phyloP scores from a whole-genome alignment of 805 yeast species.

The Saturnispora saitoi region DNA sequence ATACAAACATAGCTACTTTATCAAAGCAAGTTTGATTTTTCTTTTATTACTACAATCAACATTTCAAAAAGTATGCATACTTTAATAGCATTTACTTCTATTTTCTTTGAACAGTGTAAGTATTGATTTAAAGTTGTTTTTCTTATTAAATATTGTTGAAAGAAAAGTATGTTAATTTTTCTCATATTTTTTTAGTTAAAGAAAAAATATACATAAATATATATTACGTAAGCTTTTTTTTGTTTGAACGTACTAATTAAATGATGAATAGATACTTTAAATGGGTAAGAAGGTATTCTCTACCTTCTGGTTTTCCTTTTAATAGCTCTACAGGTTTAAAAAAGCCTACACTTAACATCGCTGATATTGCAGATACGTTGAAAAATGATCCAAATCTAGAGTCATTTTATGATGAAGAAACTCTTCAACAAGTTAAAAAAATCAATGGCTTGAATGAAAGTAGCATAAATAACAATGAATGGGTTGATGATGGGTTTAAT shows the following conservation, averaged over 20 bases:
- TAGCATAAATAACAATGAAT: neutral
- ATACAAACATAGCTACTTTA: too few species aligned
- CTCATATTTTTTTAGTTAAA: too few species aligned
- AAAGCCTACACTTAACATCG: neutral
- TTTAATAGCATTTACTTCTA: too few species aligned
- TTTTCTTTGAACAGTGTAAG: too few species aligned
- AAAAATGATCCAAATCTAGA: constrained; percentile 25
- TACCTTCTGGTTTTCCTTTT: constrained; percentile 2
- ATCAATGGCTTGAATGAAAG: too few species aligned
- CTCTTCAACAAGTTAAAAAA: constrained; percentile 1
- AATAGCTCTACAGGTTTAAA: neutral
- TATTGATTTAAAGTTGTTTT: too few species aligned
- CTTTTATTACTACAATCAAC: too few species aligned
- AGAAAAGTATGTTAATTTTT: too few species aligned
- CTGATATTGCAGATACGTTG: constrained; percentile 16
- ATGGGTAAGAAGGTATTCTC: neutral
- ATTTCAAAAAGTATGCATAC: too few species aligned
- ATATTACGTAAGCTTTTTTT: neutral
- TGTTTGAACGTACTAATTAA: neutral
- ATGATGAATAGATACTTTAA: neutral
- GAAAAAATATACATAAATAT: too few species aligned
- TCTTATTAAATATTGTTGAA: too few species aligned
- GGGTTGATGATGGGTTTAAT: constrained; percentile 18
- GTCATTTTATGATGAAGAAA: constrained; percentile 19
- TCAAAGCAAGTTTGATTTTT: too few species aligned